Evolutionary conservation across 208 protist genomes (phyloP).

Genomic region (Trypanosoma caninum): DNA sequence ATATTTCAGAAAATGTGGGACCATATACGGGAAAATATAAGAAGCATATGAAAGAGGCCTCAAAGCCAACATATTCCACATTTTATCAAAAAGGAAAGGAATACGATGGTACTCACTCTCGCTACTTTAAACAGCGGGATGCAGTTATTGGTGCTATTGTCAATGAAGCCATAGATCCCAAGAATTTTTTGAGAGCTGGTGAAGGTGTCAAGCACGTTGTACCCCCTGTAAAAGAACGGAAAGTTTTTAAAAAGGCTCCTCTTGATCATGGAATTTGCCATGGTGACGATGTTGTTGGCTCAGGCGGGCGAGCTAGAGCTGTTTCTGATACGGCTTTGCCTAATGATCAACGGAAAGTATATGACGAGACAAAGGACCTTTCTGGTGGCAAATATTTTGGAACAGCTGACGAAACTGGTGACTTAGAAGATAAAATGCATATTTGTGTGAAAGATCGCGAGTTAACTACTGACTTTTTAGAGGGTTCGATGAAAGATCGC

Average conservation of each 20-base stretch:
- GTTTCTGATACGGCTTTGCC: neutral
- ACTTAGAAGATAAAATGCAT: neutral
- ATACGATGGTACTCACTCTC: constrained; percentile 73
- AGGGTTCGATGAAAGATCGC: neutral
- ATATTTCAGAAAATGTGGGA: constrained; percentile 7
- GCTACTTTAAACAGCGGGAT: constrained; percentile 80
- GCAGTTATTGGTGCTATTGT: constrained; percentile 79
- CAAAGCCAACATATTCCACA: constrained; percentile 80
- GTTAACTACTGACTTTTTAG: neutral
- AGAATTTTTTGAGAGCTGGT: constrained; percentile 70
- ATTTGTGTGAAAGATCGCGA: neutral
- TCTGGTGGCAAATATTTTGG: neutral
- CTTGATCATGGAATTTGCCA: constrained; percentile 28
- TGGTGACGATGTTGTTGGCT: neutral
- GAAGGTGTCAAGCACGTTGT: constrained; percentile 53
- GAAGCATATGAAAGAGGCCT: constrained; percentile 52
- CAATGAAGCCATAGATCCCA: constrained; percentile 59
- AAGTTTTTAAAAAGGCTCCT: constrained; percentile 57
- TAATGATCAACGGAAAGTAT: neutral
- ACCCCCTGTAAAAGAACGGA: constrained; percentile 64
- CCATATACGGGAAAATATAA: constrained; percentile 71
- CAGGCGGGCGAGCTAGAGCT: neutral
- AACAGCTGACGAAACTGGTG: neutral
- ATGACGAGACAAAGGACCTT: neutral
- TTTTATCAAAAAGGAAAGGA: constrained; percentile 82